Evolutionary conservation across 108 stramenopile species (phyloP), one percentile per base, ranked within the genome.

Genomic region (Cyclotella cryptica): DNA sequence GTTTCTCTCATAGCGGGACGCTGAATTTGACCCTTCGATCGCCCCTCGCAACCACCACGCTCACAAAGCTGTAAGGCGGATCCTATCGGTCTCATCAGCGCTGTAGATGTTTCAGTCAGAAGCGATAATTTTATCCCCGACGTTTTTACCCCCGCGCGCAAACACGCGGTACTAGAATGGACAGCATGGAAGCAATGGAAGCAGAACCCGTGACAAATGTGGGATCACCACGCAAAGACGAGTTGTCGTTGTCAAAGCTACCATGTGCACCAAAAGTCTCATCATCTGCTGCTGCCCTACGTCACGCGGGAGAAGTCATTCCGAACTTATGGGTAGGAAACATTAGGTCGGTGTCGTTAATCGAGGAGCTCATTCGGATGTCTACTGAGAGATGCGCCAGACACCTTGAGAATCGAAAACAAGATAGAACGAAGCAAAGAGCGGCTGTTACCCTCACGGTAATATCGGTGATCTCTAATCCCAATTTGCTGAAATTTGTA

Each of bases 291-390:
- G 22, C 18, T 0, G 49, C 24, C 3, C 55, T 55, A 12, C 12
- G 55, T 12, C 55, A 55, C 55, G 55, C 55, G 1, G 79, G 71
- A 41, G 71, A 80, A 74, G 72, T 81, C 30, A 26, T 81, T 22
- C 74, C 74, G 14, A 74, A 74, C 18, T 66, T 81, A 41, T 81
- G 74, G 74, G 80, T 81, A 2, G 80, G 80, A 35, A 51, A 75
- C 49, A 46, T 81, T 9, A 66, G 44, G 52, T 75, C 80, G 1
- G 54, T 71, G 10, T 58, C 64, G 9, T 41, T 54, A 14, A 62
- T 75, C 15, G 66, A 47, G 5, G 42, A 75, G 29, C 40, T 81
- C 29, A 43, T 41, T 21, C 60, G 29, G 8, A 35, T 46, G 27
- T 67, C 66, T 17, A 10, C 27, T 5, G 12, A 45, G 24, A 53